Conservation (phyloP, 1,139 yeast genomes). For the Ogataea hybrid region DNA sequence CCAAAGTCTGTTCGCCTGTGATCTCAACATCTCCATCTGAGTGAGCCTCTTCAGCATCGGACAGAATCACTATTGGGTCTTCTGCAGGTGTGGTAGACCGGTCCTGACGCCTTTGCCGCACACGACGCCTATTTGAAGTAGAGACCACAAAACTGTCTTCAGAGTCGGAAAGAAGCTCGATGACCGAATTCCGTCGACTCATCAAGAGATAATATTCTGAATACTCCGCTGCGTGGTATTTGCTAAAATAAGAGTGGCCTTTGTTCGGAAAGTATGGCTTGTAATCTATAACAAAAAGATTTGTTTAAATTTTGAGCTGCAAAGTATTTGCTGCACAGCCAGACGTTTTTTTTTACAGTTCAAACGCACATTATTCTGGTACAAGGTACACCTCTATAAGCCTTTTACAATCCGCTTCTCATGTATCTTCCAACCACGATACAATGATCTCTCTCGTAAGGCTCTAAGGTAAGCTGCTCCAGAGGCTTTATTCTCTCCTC, state of each 20-base stretch:
- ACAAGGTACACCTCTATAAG: slow-evolving; percentile 8
- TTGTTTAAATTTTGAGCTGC: background rate
- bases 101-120: slow-evolving; percentile 4
- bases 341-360: background rate
- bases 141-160: slow-evolving; percentile 13
- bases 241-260: too few relatives aligned
- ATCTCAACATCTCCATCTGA: slow-evolving; percentile 34
- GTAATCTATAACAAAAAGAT: background rate
- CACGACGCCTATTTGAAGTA: slow-evolving; percentile 2
- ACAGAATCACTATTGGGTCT: slow-evolving; percentile 15
- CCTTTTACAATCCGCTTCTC: slow-evolving; percentile 72
- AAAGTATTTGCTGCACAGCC: slow-evolving; percentile 8
- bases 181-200: slow-evolving; percentile 14
- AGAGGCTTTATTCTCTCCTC: slow-evolving; percentile 98
- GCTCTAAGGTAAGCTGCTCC: slow-evolving; percentile 98
- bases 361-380: slow-evolving; percentile 13
- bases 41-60: slow-evolving; percentile 14
- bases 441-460: slow-evolving; percentile 99
- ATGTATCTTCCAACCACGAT: slow-evolving; percentile 95
- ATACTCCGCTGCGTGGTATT: too few relatives aligned
- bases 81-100: slow-evolving; percentile 11
- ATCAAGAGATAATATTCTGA: background rate
- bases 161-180: slow-evolving; percentile 20
- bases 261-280: too few relatives aligned
- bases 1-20: slow-evolving; percentile 20